Percentiles rank a stretch among this genome's conserved stretches.
phyloP scores from a whole-genome alignment of 1,139 yeast genomes.

The Yamadazyma atmosphaerica region DNA sequence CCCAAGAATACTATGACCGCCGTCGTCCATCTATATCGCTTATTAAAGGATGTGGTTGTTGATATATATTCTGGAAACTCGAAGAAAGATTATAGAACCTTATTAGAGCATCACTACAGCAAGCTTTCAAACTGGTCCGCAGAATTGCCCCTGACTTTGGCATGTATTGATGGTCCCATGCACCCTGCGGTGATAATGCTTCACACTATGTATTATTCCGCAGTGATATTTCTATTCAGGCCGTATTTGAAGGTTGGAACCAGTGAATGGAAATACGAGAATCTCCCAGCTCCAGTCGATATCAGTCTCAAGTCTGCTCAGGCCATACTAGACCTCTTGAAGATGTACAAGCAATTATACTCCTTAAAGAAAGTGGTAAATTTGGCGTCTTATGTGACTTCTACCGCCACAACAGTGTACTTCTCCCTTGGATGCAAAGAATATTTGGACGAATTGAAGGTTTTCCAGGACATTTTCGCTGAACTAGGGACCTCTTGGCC shows the following conservation, averaged over 20 bases:
- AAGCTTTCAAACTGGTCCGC: constrained; percentile 7
- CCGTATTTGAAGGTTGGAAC: constrained; percentile 13
- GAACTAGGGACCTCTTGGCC: constrained; percentile 12
- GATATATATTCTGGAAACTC: constrained; percentile 7
- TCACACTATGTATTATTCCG: constrained; percentile 13
- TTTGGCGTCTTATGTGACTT: constrained; percentile 12
- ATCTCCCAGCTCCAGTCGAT: constrained; percentile 10
- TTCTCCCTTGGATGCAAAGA: constrained; percentile 6
- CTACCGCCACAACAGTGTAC: constrained; percentile 12
- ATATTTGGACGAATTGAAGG: constrained; percentile 1
- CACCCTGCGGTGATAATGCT: constrained; percentile 15
- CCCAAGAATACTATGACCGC: constrained; percentile 11
- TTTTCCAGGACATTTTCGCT: constrained; percentile 5
- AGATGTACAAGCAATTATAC: constrained; percentile 7
- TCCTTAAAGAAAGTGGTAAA: constrained; percentile 9
- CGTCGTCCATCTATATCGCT: constrained; percentile 9
- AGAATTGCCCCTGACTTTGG: constrained; percentile 7
- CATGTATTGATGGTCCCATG: constrained; percentile 3
- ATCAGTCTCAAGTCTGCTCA: constrained; percentile 8
- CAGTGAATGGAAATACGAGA: constrained; percentile 6
- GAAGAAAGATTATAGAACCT: constrained; percentile 8
- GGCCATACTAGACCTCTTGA: constrained; percentile 7
- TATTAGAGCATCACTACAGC: constrained; percentile 6
- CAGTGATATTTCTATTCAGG: constrained; percentile 12
- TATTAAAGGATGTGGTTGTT: constrained; percentile 9